A percentile compares a stretch with the other conserved stretches of the same genome.
Conservation (phyloP, 2,329 filamentous ascomycete species). For the Aspergillus flavus region DNA sequence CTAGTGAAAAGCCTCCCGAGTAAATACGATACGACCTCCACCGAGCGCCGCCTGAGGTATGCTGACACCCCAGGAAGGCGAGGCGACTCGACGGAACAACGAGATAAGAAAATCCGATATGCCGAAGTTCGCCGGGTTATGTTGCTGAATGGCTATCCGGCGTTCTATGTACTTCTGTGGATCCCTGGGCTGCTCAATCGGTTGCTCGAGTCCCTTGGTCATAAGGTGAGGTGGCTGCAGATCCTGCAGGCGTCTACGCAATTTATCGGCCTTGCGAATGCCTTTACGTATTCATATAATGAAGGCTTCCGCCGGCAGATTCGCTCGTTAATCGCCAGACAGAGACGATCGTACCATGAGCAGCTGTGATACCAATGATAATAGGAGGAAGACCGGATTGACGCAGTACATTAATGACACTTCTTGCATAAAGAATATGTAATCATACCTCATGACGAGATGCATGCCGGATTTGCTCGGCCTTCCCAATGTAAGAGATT, state of each 20-base stretch:
- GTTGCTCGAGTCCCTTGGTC: background rate
- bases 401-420: background rate
- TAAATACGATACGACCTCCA: background rate
- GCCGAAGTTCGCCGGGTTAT: background rate
- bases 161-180: background rate
- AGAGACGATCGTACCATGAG: background rate
- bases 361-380: background rate
- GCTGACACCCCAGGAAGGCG: background rate
- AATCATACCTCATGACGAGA: background rate
- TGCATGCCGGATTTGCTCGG: background rate
- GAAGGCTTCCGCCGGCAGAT: background rate
- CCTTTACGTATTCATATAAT: constrained; percentile 1
- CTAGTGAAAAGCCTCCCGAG: background rate
- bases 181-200: constrained; percentile 1
- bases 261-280: constrained; percentile 1
- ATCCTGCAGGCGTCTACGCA: background rate
- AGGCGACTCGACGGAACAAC: background rate
- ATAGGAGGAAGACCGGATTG: background rate
- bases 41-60: background rate
- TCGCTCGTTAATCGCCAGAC: background rate
- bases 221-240: background rate
- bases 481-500: background rate
- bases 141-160: constrained; percentile 1
- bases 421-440: background rate
- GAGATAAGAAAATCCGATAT: background rate